These are phyloP conservation scores for Globisporangium sylvaticum DNA, from an alignment of 352 stramenopile species.

Conservation along the genomic window DNA sequence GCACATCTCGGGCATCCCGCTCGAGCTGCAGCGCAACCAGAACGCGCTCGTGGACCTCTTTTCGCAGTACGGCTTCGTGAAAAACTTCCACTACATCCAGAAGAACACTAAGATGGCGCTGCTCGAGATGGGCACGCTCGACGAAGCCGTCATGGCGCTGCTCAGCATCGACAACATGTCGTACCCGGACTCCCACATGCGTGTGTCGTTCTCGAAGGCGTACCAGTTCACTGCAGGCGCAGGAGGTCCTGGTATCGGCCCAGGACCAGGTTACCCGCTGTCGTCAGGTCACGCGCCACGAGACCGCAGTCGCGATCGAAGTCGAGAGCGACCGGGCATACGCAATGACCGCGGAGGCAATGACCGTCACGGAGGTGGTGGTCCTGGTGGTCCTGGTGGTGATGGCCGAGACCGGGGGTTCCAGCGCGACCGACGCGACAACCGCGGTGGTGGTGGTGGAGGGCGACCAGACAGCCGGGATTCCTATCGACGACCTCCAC, in stretches of 20 bases:
- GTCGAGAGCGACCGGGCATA: slow-evolving; percentile 28
- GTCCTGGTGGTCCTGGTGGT: slow-evolving; percentile 1
- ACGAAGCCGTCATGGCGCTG: slow-evolving; percentile 74
- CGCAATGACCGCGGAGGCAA: slow-evolving; percentile 3
- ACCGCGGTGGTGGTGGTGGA: background rate
- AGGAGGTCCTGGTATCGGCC: slow-evolving; percentile 11
- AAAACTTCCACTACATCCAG: slow-evolving; percentile 70
- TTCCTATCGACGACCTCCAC: slow-evolving; percentile 19
- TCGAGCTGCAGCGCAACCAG: slow-evolving; percentile 59
- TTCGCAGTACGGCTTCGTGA: slow-evolving; percentile 64
- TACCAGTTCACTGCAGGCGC: slow-evolving; percentile 31
- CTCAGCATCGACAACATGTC: slow-evolving; percentile 64
- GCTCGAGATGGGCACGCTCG: slow-evolving; percentile 68
- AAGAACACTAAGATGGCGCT: slow-evolving; percentile 78
- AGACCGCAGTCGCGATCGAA: slow-evolving; percentile 48
- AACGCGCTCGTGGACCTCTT: slow-evolving; percentile 64
- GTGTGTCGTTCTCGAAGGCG: slow-evolving; percentile 78
- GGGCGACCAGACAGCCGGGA: slow-evolving; percentile 10
- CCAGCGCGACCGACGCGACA: background rate
- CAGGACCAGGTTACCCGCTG: slow-evolving; percentile 16
- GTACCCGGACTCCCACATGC: slow-evolving; percentile 71
- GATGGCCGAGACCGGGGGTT: slow-evolving; percentile 20
- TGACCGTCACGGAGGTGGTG: slow-evolving; percentile 4
- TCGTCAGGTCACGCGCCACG: slow-evolving; percentile 24
- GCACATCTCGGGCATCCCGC: slow-evolving; percentile 72